Evolutionary conservation across 768 basidiomycete genomes (phyloP), one percentile per base, ranked within the genome.

Genomic region (Calvatia gigantea): DNA sequence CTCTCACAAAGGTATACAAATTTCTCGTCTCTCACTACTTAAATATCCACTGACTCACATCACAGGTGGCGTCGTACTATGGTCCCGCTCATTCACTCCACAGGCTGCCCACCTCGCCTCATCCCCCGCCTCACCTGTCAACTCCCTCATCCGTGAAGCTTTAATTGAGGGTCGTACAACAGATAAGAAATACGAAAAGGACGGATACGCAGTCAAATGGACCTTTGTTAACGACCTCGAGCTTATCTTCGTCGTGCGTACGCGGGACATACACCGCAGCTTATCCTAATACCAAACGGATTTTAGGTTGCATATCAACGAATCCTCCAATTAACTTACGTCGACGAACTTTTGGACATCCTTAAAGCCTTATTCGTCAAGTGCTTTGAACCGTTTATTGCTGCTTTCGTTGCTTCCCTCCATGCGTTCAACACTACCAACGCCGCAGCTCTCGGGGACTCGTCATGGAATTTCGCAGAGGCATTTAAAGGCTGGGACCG

Each of bases 61-160:
- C n/a, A 2, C 66, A 94, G 94, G 94, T 57, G 96, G 96, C 31
- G 75, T 97, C 53, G 88, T 98, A 32, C 80, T 98, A 31, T 98
- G 94, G 94, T 93, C 92, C 23, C 84, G 87, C 46, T 94, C 95
- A 2, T 98, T 96, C 73, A 96, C 94, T 0, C 94, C 95, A 4
- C 84, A 89, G 19, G 89, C 90, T 42, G 78, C 83, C 4, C 77
- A 84, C 11, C 73, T 91, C 35, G 82, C 85, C 27, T 76, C 82
- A 38, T 87, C 89, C 17, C 74, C 88, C 2, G 76, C 86, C 12
- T 93, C 90, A 1, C 94, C 93, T 2, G 84, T 95, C 53, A 94
- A 94, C 72, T 83, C 88, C 23, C 85, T 96, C 64, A 86, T 96
- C 61, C 85, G 88, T 38, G 91, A 94, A 60, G 91, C 91, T 3